These are phyloP conservation scores for Cucurbitaria berberidis DNA, from an alignment of 2,329 filamentous ascomycete species.

Conservation along the genomic window DNA sequence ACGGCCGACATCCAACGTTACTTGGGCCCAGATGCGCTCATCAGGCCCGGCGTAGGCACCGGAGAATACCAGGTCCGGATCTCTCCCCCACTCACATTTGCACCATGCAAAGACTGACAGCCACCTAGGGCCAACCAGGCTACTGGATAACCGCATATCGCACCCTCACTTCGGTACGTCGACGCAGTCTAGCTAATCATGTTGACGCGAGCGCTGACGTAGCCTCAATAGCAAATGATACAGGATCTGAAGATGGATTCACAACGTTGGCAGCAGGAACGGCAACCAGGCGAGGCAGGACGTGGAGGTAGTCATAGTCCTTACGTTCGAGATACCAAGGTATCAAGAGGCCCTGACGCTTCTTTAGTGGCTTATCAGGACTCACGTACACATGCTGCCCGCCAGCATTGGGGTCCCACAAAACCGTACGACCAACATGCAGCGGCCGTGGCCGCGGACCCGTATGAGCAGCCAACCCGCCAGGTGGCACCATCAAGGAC, in stretches of 20 bases:
- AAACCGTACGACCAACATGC: slow-evolving; percentile 32
- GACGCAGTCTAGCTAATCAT: neutral
- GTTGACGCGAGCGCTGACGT: neutral
- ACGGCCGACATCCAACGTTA: slow-evolving; percentile 60
- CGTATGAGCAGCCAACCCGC: slow-evolving; percentile 21
- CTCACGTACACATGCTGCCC: slow-evolving; percentile 51
- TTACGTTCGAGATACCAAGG: slow-evolving; percentile 48
- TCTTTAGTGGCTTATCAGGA: slow-evolving; percentile 53
- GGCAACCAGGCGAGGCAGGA: slow-evolving; percentile 43
- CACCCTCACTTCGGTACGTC: slow-evolving; percentile 56
- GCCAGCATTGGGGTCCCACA: slow-evolving; percentile 50
- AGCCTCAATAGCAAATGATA: slow-evolving; percentile 53
- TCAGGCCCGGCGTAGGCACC: slow-evolving; percentile 54
- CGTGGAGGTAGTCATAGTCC: slow-evolving; percentile 57
- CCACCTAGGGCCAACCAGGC: slow-evolving; percentile 50
- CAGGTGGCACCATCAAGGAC: slow-evolving; percentile 18
- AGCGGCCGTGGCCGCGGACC: slow-evolving; percentile 23
- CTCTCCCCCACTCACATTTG: slow-evolving; percentile 8
- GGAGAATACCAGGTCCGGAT: slow-evolving; percentile 53
- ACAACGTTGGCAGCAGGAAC: slow-evolving; percentile 51
- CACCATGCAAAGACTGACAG: slow-evolving; percentile 23
- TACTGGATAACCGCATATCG: slow-evolving; percentile 61
- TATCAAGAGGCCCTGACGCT: slow-evolving; percentile 55
- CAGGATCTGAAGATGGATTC: slow-evolving; percentile 57
- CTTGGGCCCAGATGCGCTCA: slow-evolving; percentile 58